Evolutionary conservation across 768 basidiomycete species (phyloP), one percentile per base, ranked within the genome.

Genomic region (Termitomyces sp.): DNA sequence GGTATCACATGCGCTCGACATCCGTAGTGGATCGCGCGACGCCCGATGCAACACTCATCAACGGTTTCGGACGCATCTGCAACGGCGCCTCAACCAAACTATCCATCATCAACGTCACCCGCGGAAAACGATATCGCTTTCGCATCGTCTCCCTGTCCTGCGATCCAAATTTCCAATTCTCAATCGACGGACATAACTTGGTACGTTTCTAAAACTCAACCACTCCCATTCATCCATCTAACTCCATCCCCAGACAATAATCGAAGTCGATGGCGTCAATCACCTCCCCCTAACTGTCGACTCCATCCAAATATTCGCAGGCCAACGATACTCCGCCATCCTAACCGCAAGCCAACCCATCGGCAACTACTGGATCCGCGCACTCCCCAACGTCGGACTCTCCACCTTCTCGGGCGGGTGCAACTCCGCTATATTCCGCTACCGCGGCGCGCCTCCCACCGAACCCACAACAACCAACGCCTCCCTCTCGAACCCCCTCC

Each of bases 161-260:
- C 60, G 66, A 64, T 51, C 61, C 67, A n/a, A 65, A 63, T 33
- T 79, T 68, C 60, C 64, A 63, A 32, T 79, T 81, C 60, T 66
- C 73, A 1, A 73, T 81, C 29, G 76, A 79, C 56, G 68, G 70
- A 13, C 79, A 81, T 54, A 63, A 63, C 5, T 60, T 82, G 70
- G 74, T 15, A 52, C 25, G 42, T n/a, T n/a, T n/a, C n/a, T 27
- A 22, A 0, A 2, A 2, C 1, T 18, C 16, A 7, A 11, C 11
- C 20, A 22, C 41, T 0, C 11, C 32, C 7, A 0, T 33, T 1
- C 9, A 31, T 18, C 13, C 20, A 39, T 7, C 12, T 20, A 1
- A n/a, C 16, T 25, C 11, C 9, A 29, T 29, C 29, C 9, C 29
- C 27, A 52, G 51, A 52, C 51, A 9, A 43, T 52, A 5, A 52